Percentiles rank a stretch among this genome's conserved stretches.
These are phyloP conservation scores for Groenewaldozyma salmanticensis DNA, from an alignment of 805 yeast genomes.

Conservation along the genomic window DNA sequence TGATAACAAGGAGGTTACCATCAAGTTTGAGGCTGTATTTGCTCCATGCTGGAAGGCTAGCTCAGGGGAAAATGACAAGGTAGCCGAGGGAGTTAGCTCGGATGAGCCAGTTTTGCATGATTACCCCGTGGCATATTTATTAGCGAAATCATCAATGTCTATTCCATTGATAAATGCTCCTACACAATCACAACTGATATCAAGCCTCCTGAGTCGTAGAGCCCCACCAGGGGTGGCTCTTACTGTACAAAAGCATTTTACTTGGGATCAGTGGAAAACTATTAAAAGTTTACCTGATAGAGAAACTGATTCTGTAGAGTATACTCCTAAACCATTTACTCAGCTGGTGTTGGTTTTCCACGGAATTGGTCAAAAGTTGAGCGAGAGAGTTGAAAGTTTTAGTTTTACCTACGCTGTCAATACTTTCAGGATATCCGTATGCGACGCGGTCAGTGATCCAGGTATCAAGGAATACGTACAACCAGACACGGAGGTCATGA, in stretches of 20 bases:
- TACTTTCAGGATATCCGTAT: slow-evolving; percentile 27
- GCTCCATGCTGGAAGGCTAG: slow-evolving; percentile 17
- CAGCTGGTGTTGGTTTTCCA: slow-evolving; percentile 77
- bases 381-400: slow-evolving; percentile 67
- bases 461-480: slow-evolving; percentile 14
- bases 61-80: not conserved
- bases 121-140: slow-evolving; percentile 15
- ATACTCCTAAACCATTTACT: slow-evolving; percentile 33
- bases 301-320: slow-evolving; percentile 19
- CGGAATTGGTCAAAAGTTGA: slow-evolving; percentile 89
- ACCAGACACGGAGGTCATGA: slow-evolving; percentile 17
- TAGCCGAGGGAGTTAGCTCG: not conserved
- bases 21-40: slow-evolving; percentile 18
- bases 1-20: slow-evolving; percentile 7
- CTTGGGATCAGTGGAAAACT: slow-evolving; percentile 25
- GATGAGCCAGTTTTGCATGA: not conserved
- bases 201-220: slow-evolving; percentile 15
- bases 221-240: slow-evolving; percentile 15
- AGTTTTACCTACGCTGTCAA: slow-evolving; percentile 70
- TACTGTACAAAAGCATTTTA: slow-evolving; percentile 23
- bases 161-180: slow-evolving; percentile 11
- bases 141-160: slow-evolving; percentile 7
- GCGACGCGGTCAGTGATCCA: slow-evolving; percentile 17
- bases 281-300: slow-evolving; percentile 20
- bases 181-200: slow-evolving; percentile 9